Base-by-base conservation (phyloP, 1,284 basidiomycete genomes). In the Austropuccinia psidii region DNA sequence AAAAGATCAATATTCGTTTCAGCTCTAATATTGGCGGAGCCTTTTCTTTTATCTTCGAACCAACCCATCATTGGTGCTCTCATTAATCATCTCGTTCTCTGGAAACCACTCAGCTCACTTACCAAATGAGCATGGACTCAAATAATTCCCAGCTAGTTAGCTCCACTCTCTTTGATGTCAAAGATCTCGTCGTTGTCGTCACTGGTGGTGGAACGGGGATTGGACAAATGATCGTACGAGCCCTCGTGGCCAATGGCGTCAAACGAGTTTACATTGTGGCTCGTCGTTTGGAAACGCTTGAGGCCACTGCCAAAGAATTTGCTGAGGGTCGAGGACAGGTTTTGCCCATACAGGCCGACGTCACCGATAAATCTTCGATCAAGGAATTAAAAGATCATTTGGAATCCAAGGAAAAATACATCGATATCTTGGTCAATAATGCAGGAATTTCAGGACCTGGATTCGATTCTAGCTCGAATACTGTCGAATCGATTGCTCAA, bases 131-230 rank as follows among this genome's bases (percentile, higher is more conserved):
- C 39, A 78, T 78, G n/a, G 75, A 76, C 1, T 73, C 69, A 7
- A 76, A 69, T 1, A 76, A 77, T 27, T 75, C 76, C 57, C 67
- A 76, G 50, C 78, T 79, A 17, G 60, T 76, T 77, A 70, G 65
- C 73, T 62, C 77, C 9, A 74, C 62, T 27, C 6, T 74, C 15
- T 74, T 74, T 41, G 73, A 74, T 43, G 72, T 74, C 29, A 33
- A 27, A 17, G 73, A 58, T 29, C 72, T 74, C 49, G 47, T 74
- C 33, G 68, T 49, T 5, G 72, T 74, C 72, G 29, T 74, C 35
- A 57, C 69, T n/a, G 73, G 73, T 43, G 73, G 73, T 11, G 73
- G 73, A n/a, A 74, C 73, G 8, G 73, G 73, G n/a, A 74, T 74
- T 29, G 73, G 73, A 24, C 52, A 50, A 35, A 74, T 74, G 73